phyloP scores from a whole-genome alignment of 2,329 filamentous ascomycete species.

The Alternaria sp. region DNA sequence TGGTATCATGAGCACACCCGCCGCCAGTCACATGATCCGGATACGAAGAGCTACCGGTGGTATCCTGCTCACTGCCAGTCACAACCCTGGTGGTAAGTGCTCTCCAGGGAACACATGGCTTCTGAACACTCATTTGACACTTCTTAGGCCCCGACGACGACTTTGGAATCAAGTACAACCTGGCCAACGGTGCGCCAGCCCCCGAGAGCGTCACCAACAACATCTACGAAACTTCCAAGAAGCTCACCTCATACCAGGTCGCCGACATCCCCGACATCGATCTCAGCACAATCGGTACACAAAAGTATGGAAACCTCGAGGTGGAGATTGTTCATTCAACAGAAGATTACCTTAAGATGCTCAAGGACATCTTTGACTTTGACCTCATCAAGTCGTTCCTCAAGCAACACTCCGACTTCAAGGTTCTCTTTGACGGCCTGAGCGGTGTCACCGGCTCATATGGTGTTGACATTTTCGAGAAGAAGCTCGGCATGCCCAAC shows the following conservation, averaged over 20 bases:
- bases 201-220: constrained; percentile 98
- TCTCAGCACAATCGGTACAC: constrained; percentile 80
- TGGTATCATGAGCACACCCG: constrained; percentile 95
- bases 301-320: constrained; percentile 85
- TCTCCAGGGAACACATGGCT: neutral
- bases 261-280: constrained; percentile 87
- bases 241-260: constrained; percentile 89
- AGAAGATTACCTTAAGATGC: constrained; percentile 89
- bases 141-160: constrained; percentile 82
- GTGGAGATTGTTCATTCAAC: constrained; percentile 96
- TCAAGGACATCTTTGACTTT: constrained; percentile 99
- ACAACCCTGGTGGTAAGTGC: constrained; percentile 91
- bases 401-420: constrained; percentile 85
- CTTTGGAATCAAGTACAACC: constrained; percentile 99
- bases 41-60: constrained; percentile 95
- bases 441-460: constrained; percentile 96
- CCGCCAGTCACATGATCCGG: constrained; percentile 94
- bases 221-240: constrained; percentile 92
- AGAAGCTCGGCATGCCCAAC: constrained; percentile 84
- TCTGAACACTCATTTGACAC: neutral
- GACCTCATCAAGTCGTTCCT: constrained; percentile 95
- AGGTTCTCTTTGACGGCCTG: constrained; percentile 94
- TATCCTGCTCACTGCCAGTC: constrained; percentile 94
- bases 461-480: constrained; percentile 91
- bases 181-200: constrained; percentile 93